Evolutionary conservation across 2,329 filamentous ascomycete genomes (phyloP), one percentile per base, ranked within the genome.

Genomic region (Fusarium sp.): DNA sequence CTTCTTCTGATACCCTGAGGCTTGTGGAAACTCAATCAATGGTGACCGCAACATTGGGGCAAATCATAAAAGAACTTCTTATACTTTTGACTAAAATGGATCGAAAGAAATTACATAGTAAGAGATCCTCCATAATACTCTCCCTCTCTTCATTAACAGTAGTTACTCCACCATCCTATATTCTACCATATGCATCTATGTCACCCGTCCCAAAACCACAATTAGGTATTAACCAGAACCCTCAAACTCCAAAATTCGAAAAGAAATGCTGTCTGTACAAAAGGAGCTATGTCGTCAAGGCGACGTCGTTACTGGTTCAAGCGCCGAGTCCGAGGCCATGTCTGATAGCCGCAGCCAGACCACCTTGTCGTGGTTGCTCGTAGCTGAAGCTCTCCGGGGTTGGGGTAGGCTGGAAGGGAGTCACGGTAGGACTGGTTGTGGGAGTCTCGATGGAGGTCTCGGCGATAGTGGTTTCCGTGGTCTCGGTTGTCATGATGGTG

Each of bases 141-240:
- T 25, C n/a, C 44, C 22, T 30, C 46, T 34, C 32, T 46, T 45
- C 42, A 44, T 51, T 34, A 51, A 22, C 44, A 53, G 48, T 18
- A 34, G 18, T 46, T 46, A 37, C 25, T 52, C 27, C 55, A 55
- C 53, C 29, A 6, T 47, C 59, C 18, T 37, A 34, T 66, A 61
- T 56, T 55, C 47, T 30, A 34, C 30, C 46, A 54, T 53, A 57
- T 61, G 22, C 57, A 49, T 54, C 29, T 56, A 61, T 74, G 42
- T 58, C 49, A 53, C 56, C 30, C 34, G 34, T 46, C 27, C 46
- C 25, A 6, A 49, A 24, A 6, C 63, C 57, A 29, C 27, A 45
- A 70, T 71, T 70, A 69, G 61, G 42, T 70, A 70, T 70, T 67
- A 59, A 65, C 37, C 25, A 51, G 29, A 58, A 71, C 52, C 56